A percentile compares a stretch with the other conserved stretches of the same genome.
phyloP scores from a whole-genome alignment of 495 filamentous ascomycete genomes.

The Lepidopterella palustris region DNA sequence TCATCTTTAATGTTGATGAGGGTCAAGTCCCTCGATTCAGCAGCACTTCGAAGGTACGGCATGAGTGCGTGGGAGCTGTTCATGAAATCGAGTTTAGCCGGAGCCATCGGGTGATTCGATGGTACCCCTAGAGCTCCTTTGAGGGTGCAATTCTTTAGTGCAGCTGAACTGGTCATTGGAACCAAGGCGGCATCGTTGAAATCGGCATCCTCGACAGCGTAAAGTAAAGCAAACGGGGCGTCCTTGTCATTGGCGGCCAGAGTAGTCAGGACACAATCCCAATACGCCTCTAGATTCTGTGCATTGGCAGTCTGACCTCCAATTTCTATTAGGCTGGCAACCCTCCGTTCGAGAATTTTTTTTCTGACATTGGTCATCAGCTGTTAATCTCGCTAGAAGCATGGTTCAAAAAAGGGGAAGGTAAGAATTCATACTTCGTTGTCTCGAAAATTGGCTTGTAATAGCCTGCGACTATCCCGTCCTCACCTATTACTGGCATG shows the following conservation, averaged over 20 bases:
- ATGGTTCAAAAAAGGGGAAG: neutral
- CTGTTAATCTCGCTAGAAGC: slow-evolving; percentile 6
- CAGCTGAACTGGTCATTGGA: slow-evolving; percentile 12
- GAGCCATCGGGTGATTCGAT: slow-evolving; percentile 16
- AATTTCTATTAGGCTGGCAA: slow-evolving; percentile 15
- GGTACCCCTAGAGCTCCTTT: slow-evolving; percentile 25
- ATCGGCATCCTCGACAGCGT: slow-evolving; percentile 30
- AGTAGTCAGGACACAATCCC: slow-evolving; percentile 16
- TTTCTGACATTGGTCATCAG: neutral
- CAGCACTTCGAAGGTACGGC: slow-evolving; percentile 21
- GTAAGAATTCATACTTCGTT: slow-evolving; percentile 2
- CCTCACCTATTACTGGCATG: slow-evolving; percentile 18
- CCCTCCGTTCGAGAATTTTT: slow-evolving; percentile 3
- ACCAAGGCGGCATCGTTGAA: slow-evolving; percentile 15
- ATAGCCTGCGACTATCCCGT: slow-evolving; percentile 16
- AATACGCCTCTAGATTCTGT: slow-evolving; percentile 16
- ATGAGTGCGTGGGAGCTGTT: slow-evolving; percentile 22
- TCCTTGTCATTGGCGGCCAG: slow-evolving; percentile 21
- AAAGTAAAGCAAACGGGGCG: slow-evolving; percentile 21
- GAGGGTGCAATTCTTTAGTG: slow-evolving; percentile 18
- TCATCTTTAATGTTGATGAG: slow-evolving; percentile 14
- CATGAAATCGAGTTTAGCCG: slow-evolving; percentile 18
- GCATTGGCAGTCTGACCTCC: slow-evolving; percentile 15
- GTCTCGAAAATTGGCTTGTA: slow-evolving; percentile 21
- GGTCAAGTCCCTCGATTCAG: slow-evolving; percentile 19